Base-by-base conservation (phyloP, 176 grass and related monocot species). In the Phragmites australis region DNA sequence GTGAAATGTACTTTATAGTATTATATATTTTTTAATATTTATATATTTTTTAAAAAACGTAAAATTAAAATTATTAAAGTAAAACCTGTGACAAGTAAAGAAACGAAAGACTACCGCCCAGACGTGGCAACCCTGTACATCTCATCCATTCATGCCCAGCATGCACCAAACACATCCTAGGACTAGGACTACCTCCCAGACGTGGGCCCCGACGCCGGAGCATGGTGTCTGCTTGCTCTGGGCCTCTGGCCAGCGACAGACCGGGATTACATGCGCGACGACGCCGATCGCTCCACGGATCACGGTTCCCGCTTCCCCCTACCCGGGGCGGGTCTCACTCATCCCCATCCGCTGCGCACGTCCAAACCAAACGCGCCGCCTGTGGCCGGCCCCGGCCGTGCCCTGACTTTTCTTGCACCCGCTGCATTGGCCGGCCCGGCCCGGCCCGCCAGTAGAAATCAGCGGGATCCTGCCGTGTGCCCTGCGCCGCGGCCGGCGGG, bases 191-290 rank as follows among this genome's bases (percentile, higher is more conserved):
- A 62, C 57, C 40, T 72, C 5, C 25, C 40, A 72, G 32, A 27
- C 8, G 76, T 21, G 73, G 73, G 72, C 2, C 55, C 34, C 34
- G 34, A 37, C 34, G 2, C 34, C 30, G 18, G 22, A 43, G 5
- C 47, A 40, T 21, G 61, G 47, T 34, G 25, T 5, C 47, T 34
- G 82, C 49, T 61, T 29, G 51, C 47, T 27, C 23, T 40, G 12
- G n/a, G n/a, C n/a, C 47, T 65, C 75, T 65, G 74, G n/a, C 86
- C 34, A 15, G 37, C 7, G 5, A 9, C 82, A 49, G 76, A 89
- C 76, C 62, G 23, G 47, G 70, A 70, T 85, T 82, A 85, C 82
- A 84, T 81, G 87, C 70, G 82, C 34, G 15, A 52, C 75, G 68
- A 75, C 59, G 68, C 51, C 60, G 61, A 85, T 55, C 45, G 53